A percentile compares a stretch with the other conserved stretches of the same genome.
Evolutionary conservation across 129 eudicot genomes (phyloP).

Genomic region (Cynara cardunculus): DNA sequence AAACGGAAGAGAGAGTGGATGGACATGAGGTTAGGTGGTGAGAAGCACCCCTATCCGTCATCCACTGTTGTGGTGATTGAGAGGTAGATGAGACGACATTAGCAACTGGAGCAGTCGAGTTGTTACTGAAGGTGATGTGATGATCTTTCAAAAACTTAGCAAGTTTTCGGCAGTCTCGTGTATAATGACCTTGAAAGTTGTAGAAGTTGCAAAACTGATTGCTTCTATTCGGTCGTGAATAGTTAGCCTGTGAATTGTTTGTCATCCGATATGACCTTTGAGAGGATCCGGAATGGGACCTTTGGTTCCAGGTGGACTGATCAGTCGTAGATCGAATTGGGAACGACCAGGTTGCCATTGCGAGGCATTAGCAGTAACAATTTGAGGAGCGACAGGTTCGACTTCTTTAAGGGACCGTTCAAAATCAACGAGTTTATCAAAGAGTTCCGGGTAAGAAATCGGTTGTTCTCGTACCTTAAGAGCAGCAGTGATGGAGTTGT

Average conservation of each 20-base stretch:
- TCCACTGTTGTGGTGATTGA: not conserved
- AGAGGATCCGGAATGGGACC: not conserved
- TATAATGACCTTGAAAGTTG: not conserved
- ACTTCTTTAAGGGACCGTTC: not conserved
- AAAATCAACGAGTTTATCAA: not conserved
- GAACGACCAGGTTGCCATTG: not conserved
- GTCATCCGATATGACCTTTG: not conserved
- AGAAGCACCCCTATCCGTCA: not conserved
- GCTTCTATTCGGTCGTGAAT: not conserved
- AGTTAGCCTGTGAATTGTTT: not conserved
- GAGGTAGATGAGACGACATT: not conserved
- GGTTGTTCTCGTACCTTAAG: no score
- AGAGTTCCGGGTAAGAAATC: conserved; percentile 1
- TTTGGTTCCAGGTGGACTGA: not conserved
- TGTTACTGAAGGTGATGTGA: no score
- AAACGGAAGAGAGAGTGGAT: no score
- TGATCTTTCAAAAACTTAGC: not conserved
- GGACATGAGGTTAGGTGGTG: conserved; percentile 2
- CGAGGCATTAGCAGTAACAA: not conserved
- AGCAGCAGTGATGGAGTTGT: not conserved
- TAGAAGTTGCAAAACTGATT: not conserved
- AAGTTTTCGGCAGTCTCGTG: not conserved
- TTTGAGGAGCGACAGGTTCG: not conserved
- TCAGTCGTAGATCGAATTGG: not conserved
- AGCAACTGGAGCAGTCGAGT: not conserved